A percentile compares a stretch with the other conserved stretches of the same genome.
phyloP scores from a whole-genome alignment of 2,329 filamentous ascomycete genomes.

The Pseudogymnoascus sp. region DNA sequence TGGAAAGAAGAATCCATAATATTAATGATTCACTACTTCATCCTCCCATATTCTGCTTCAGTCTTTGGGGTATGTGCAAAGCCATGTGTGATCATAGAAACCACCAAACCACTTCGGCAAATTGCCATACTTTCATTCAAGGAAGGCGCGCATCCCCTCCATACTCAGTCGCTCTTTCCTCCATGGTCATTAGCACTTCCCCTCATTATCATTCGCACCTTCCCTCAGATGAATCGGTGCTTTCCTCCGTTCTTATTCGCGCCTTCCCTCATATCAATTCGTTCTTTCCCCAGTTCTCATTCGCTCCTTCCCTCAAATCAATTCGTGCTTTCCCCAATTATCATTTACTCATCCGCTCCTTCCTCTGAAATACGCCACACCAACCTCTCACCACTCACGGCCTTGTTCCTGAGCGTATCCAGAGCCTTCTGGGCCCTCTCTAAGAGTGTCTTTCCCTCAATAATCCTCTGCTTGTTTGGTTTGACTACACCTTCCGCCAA shows the following conservation, averaged over 20 bases:
- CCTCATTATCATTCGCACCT: too few relatives aligned
- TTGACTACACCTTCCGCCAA: constrained; percentile 33
- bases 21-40: not conserved
- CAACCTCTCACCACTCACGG: constrained; percentile 38
- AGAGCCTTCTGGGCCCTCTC: constrained; percentile 33
- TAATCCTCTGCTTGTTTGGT: constrained; percentile 34
- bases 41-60: not conserved
- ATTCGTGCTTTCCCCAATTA: not conserved
- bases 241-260: not conserved
- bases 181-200: not conserved
- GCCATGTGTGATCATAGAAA: not conserved
- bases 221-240: too few relatives aligned
- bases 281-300: not conserved
- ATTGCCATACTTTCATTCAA: not conserved
- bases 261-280: not conserved
- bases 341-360: not conserved
- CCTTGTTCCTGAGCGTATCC: constrained; percentile 35
- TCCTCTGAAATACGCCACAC: constrained; percentile 26
- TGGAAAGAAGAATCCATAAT: not conserved
- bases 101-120: not conserved
- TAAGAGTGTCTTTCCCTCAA: constrained; percentile 35
- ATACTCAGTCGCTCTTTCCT: not conserved
- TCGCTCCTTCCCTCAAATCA: not conserved
- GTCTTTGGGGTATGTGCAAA: not conserved
- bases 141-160: not conserved